Conservation (phyloP, 805 yeast genomes). For the Myxozyma udenii region DNA sequence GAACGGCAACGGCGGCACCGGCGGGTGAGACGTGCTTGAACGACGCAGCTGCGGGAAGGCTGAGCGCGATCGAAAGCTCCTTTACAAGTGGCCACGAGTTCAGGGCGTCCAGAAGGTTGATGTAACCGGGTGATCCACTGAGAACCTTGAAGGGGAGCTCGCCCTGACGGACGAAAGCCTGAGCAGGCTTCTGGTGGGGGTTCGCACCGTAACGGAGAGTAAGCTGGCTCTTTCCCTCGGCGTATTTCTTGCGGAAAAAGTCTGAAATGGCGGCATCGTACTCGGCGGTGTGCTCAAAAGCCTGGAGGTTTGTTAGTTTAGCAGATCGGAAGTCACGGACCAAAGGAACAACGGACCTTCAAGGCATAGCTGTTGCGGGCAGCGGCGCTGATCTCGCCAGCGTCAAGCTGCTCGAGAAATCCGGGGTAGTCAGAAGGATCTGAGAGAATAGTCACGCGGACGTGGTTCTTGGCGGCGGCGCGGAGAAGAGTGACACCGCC, state of each 20-base stretch:
- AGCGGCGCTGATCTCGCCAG: conserved; percentile 67
- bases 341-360: conserved; percentile 40
- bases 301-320: conserved; percentile 79
- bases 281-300: conserved; percentile 97
- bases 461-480: conserved; percentile 98
- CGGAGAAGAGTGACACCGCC: conserved; percentile 96
- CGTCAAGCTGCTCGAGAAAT: conserved; percentile 72
- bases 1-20: conserved; percentile 96
- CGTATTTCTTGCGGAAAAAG: conserved; percentile 94
- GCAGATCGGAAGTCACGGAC: too few species aligned
- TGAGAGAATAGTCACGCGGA: conserved; percentile 90
- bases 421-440: conserved; percentile 92
- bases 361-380: conserved; percentile 82
- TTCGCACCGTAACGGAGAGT: conserved; percentile 97
- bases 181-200: conserved; percentile 99
- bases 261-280: conserved; percentile 94
- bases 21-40: conserved; percentile 99
- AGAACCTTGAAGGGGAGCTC: conserved; percentile 91
- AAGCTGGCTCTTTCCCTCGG: conserved; percentile 84
- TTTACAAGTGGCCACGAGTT: conserved; percentile 99
- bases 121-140: conserved; percentile 95
- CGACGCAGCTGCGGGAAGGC: conserved; percentile 97
- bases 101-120: conserved; percentile 91
- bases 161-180: conserved; percentile 84
- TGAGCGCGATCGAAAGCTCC: conserved; percentile 89